These are phyloP conservation scores for Dothideomycetes sp. DNA, from an alignment of 2,329 filamentous ascomycete species.

Conservation along the genomic window DNA sequence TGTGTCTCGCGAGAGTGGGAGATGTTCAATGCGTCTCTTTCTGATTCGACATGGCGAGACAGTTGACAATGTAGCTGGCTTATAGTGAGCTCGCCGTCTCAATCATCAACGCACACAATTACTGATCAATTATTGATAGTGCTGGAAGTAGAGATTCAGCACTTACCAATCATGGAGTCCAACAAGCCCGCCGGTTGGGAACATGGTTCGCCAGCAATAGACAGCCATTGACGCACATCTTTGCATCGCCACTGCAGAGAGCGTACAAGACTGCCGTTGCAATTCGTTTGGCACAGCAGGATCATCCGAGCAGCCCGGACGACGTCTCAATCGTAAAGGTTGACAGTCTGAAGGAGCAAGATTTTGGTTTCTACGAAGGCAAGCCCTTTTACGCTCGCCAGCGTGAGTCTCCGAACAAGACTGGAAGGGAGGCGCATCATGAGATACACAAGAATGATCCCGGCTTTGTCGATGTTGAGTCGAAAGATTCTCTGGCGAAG, in stretches of 20 bases:
- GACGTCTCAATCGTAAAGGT: conserved; percentile 29
- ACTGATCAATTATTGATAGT: conserved; percentile 29
- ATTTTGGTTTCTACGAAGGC: conserved; percentile 64
- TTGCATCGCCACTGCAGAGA: conserved; percentile 67
- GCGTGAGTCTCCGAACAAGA: conserved; percentile 19
- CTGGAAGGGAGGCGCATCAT: conserved; percentile 27
- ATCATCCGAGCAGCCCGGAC: neutral
- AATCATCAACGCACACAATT: neutral
- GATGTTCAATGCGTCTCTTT: conserved; percentile 48
- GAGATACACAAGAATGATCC: conserved; percentile 29
- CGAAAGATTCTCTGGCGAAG: conserved; percentile 51
- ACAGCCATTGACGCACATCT: conserved; percentile 58
- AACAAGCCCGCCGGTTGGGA: conserved; percentile 66
- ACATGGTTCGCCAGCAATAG: conserved; percentile 52
- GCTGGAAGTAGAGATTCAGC: conserved; percentile 72
- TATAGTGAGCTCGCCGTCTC: conserved; percentile 47
- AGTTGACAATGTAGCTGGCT: conserved; percentile 72
- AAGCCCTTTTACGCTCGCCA: conserved; percentile 40
- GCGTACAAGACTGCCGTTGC: conserved; percentile 61
- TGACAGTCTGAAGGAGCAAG: conserved; percentile 54
- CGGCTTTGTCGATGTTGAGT: conserved; percentile 51
- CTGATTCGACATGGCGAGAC: conserved; percentile 83
- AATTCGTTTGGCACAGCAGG: conserved; percentile 45
- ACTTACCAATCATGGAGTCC: conserved; percentile 69
- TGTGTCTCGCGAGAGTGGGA: neutral